Percentiles rank a stretch among this genome's conserved stretches.
These are phyloP conservation scores for Orbilia brochopaga DNA, from an alignment of 2,329 filamentous ascomycete species.

Conservation along the genomic window DNA sequence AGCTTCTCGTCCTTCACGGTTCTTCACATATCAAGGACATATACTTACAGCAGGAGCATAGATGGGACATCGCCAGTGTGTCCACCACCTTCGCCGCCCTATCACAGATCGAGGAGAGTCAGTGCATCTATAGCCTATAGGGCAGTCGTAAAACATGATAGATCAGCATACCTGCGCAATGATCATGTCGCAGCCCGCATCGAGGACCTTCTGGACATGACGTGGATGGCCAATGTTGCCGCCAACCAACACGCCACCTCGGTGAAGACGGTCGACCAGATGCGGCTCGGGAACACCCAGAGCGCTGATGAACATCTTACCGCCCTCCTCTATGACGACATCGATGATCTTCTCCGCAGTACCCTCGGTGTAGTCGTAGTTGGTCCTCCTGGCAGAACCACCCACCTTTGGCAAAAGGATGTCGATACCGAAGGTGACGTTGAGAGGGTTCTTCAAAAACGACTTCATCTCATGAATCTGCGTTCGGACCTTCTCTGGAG, in stretches of 20 bases:
- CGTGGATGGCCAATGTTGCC: conserved; percentile 96
- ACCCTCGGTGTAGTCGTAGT: conserved; percentile 93
- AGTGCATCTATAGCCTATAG: too few relatives aligned
- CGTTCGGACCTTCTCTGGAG: conserved; percentile 63
- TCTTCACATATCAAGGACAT: not conserved
- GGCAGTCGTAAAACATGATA: too few relatives aligned
- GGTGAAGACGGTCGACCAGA: conserved; percentile 78
- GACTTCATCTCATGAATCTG: conserved; percentile 86
- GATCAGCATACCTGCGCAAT: conserved; percentile 78
- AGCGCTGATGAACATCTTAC: conserved; percentile 81
- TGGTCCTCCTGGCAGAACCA: conserved; percentile 81
- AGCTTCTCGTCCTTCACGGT: conserved; percentile 58
- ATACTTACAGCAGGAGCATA: conserved; percentile 54
- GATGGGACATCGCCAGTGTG: conserved; percentile 67
- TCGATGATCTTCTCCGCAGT: conserved; percentile 88
- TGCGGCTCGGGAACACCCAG: conserved; percentile 80
- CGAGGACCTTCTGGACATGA: conserved; percentile 85
- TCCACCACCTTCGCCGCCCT: conserved; percentile 76
- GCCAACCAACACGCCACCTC: conserved; percentile 82
- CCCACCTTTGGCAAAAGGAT: conserved; percentile 89
- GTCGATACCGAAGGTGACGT: conserved; percentile 78
- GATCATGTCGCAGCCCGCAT: conserved; percentile 84
- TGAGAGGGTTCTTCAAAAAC: conserved; percentile 29
- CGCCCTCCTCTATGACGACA: conserved; percentile 83
- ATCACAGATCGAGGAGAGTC: not conserved